Base-by-base conservation (phyloP, 2,329 filamentous ascomycete genomes). In the Microthyrium microscopicum region DNA sequence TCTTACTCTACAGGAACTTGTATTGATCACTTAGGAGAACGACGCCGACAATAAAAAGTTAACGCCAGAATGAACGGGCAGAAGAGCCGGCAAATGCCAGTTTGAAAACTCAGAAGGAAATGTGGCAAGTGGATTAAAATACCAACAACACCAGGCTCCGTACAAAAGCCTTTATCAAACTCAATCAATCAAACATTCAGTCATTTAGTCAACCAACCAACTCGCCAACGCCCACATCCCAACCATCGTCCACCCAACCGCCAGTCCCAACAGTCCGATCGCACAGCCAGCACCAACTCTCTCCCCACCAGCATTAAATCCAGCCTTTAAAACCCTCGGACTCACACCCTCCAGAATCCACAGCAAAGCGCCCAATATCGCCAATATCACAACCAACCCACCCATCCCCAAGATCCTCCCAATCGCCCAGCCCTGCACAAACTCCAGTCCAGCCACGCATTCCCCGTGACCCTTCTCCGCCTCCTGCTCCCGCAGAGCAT, bases 261-360 rank as follows among this genome's bases (percentile, higher is more conserved):
- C 20, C 22, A 56, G 37, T 13, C 51, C 42, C n/a, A 47, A 46
- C 16, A 54, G 42, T 1, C 53, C 53, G 28, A 56, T 41, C 24
- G 52, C 34, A 1, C 52, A 39, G 1, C 49, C 55, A 5, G 47
- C 41, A 3, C 40, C 47, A 1, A 55, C 53, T 26, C 52, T 47
- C 34, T 52, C 51, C 5, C 51, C 52, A 8, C 49, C 48, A 18
- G 44, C 44, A 20, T 42, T 34, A 37, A 35, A 32, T 8, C 42
- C 40, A 24, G 33, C 28, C 31, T 9, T 36, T 8, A 31, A 15
- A 18, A 24, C 18, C 21, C 35, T 20, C 5, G 41, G 42, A 21
- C 40, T 46, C 11, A 30, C 41, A 1, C 55, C 55, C 16, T 56
- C 40, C 15, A 57, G 49, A 3, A 50, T 44, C 54, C 55, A 57